Evolutionary conservation across 140 eudicot genomes (phyloP).

Genomic region (Ambrosia hybrid): DNA sequence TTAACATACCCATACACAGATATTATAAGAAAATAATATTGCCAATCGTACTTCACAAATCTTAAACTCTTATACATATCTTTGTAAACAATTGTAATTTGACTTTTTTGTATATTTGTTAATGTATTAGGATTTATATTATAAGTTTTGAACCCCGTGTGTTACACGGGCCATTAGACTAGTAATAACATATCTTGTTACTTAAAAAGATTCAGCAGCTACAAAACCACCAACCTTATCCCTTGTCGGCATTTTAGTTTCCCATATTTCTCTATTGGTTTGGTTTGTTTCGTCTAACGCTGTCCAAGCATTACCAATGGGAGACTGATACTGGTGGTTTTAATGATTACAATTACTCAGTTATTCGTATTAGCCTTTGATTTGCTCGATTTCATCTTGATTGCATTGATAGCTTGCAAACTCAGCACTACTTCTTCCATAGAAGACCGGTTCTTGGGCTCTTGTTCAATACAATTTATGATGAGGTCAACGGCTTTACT

Average conservation of each 20-base stretch:
- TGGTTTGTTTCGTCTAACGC: neutral
- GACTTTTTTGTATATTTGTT: too few species aligned
- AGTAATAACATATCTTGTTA: neutral
- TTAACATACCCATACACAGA: neutral
- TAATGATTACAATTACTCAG: neutral
- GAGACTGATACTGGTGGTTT: neutral
- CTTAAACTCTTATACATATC: too few species aligned
- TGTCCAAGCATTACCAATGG: neutral
- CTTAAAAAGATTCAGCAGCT: neutral
- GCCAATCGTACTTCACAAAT: neutral
- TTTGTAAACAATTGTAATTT: neutral
- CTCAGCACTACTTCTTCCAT: conserved; percentile 19
- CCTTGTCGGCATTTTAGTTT: neutral
- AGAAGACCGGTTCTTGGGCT: conserved; percentile 23
- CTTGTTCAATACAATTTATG: conserved; percentile 22
- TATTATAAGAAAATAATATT: neutral
- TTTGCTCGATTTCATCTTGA: neutral
- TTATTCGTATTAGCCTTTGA: neutral
- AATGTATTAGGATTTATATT: too few species aligned
- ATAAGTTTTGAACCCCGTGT: too few species aligned
- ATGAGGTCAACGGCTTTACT: conserved; percentile 14
- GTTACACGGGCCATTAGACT: too few species aligned
- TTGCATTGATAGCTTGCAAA: conserved; percentile 13
- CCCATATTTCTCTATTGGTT: neutral
- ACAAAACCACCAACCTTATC: neutral